phyloP scores from a whole-genome alignment of 1,284 basidiomycete genomes.

The Xerocomus nothofagi region DNA sequence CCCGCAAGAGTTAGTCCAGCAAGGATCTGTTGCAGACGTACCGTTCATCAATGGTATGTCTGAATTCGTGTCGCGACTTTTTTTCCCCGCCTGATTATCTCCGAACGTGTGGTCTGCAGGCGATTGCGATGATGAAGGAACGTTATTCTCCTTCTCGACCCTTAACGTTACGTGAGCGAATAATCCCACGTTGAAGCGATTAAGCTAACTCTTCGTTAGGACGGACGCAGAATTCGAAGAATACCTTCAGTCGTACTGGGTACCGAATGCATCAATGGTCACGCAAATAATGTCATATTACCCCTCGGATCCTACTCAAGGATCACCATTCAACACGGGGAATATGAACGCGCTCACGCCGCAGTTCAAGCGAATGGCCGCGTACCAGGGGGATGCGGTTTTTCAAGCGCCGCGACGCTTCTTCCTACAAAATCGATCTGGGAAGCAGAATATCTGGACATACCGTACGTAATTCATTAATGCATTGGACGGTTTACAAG shows the following conservation, averaged over 20 bases:
- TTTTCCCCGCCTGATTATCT: conserved; percentile 31
- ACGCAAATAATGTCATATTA: conserved; percentile 40
- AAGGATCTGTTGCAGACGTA: conserved; percentile 45
- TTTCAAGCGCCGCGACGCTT: conserved; percentile 58
- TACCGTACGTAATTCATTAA: background rate
- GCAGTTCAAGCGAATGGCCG: conserved; percentile 54
- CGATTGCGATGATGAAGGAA: conserved; percentile 56
- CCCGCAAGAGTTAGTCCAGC: conserved; percentile 41
- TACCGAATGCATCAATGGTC: conserved; percentile 14
- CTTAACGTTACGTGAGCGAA: conserved; percentile 37
- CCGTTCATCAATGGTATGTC: conserved; percentile 44
- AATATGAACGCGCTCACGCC: conserved; percentile 45
- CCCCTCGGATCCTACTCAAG: conserved; percentile 43
- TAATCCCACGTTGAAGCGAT: background rate
- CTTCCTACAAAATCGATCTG: conserved; percentile 28
- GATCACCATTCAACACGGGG: conserved; percentile 54
- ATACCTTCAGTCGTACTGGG: background rate
- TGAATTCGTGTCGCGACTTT: conserved; percentile 16
- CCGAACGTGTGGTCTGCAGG: conserved; percentile 38
- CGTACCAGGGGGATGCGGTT: conserved; percentile 50
- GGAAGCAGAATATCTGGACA: background rate
- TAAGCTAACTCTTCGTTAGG: background rate
- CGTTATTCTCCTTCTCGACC: conserved; percentile 45
- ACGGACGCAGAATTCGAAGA: background rate
- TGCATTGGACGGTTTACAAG: too few relatives aligned